phyloP scores from a whole-genome alignment of 1,284 basidiomycete genomes.

The Boletellus deceptivus region DNA sequence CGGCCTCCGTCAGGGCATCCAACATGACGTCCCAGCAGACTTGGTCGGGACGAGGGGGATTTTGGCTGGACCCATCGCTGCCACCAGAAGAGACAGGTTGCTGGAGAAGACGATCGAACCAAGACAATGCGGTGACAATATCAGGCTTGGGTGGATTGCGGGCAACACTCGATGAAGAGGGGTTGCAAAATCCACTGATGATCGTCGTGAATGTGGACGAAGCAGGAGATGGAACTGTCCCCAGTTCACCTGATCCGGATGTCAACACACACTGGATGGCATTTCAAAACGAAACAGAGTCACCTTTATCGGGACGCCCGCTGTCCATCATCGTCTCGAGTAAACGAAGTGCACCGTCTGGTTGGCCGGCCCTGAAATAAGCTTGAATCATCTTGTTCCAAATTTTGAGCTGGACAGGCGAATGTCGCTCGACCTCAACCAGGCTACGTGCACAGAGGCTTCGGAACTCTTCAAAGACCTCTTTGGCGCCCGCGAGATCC shows the following conservation, averaged over 20 bases:
- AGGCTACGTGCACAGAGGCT: slow-evolving; percentile 39
- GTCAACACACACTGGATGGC: not conserved
- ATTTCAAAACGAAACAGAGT: not conserved
- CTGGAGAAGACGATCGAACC: slow-evolving; percentile 66
- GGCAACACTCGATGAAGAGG: slow-evolving; percentile 6
- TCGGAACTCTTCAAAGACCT: slow-evolving; percentile 67
- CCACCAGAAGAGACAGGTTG: slow-evolving; percentile 38
- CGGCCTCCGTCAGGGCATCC: slow-evolving; percentile 45
- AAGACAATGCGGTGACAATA: slow-evolving; percentile 59
- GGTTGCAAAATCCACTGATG: slow-evolving; percentile 63
- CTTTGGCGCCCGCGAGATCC: slow-evolving; percentile 59
- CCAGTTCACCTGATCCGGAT: slow-evolving; percentile 18
- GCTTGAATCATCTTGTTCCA: slow-evolving; percentile 78
- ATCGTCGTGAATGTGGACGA: slow-evolving; percentile 64
- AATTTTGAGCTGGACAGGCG: slow-evolving; percentile 44
- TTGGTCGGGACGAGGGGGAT: slow-evolving; percentile 49
- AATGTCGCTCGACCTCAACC: slow-evolving; percentile 27
- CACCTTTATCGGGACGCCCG: slow-evolving; percentile 31
- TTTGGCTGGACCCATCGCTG: slow-evolving; percentile 40
- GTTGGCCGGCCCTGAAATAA: slow-evolving; percentile 66
- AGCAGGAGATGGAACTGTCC: slow-evolving; percentile 56
- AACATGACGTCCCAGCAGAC: slow-evolving; percentile 54
- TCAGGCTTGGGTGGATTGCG: slow-evolving; percentile 43
- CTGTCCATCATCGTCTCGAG: slow-evolving; percentile 72
- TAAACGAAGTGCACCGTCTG: slow-evolving; percentile 64